Evolutionary conservation across 148 eudicot genomes (phyloP).

Genomic region (Rhododendron molle): DNA sequence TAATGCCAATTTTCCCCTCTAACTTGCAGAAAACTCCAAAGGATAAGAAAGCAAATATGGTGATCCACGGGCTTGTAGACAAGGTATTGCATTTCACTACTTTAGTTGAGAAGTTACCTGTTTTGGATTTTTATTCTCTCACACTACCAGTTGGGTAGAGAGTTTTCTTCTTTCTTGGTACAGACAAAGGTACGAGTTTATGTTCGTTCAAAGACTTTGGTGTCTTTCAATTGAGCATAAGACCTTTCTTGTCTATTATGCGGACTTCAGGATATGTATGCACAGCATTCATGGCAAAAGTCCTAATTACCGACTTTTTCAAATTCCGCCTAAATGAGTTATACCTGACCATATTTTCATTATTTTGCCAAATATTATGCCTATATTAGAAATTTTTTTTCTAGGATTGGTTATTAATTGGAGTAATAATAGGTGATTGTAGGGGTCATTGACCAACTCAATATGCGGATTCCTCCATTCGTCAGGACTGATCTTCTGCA

Average conservation of each 20-base stretch:
- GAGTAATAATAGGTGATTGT: slow-evolving; percentile 57
- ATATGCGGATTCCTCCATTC: slow-evolving; percentile 73
- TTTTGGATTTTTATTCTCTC: not conserved
- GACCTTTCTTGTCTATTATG: not conserved
- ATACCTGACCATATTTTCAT: not conserved
- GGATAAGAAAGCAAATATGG: slow-evolving; percentile 84
- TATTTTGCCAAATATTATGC: not conserved
- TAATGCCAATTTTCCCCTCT: not conserved
- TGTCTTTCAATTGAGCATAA: not conserved
- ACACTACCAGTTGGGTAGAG: not conserved
- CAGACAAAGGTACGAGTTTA: not conserved
- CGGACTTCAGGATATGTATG: not conserved
- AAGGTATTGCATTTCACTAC: slow-evolving; percentile 42
- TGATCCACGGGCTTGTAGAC: slow-evolving; percentile 86
- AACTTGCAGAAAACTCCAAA: slow-evolving; percentile 81
- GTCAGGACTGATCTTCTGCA: slow-evolving; percentile 84
- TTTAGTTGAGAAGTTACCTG: not conserved
- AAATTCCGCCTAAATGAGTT: not conserved
- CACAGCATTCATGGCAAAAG: not conserved
- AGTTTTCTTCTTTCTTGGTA: not conserved
- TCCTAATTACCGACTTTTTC: not conserved
- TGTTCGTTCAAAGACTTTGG: not conserved
- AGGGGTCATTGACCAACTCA: slow-evolving; percentile 69
- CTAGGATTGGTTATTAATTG: slow-evolving; percentile 10
- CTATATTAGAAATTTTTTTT: not conserved